Percentiles rank a stretch among this genome's conserved stretches.
Conservation (phyloP, 2,329 filamentous ascomycete genomes). For the Claviceps monticola region DNA sequence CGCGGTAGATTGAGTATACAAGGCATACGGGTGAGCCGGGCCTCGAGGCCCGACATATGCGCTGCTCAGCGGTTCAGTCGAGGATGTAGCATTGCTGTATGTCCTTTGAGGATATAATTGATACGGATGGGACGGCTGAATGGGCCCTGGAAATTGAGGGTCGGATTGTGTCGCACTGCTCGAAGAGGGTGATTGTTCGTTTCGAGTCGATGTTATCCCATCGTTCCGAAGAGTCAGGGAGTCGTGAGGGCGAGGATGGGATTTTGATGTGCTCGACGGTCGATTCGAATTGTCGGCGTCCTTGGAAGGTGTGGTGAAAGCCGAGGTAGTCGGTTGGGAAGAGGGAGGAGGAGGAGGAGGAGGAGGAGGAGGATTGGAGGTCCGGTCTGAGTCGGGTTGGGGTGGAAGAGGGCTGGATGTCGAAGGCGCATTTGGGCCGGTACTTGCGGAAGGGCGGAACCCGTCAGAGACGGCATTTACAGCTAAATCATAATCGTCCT, state of each 20-base stretch:
- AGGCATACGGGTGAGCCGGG: conserved; percentile 71
- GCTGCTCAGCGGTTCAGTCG: conserved; percentile 35
- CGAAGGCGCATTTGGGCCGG: background rate
- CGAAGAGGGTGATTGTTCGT: conserved; percentile 2
- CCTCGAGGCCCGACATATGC: conserved; percentile 46
- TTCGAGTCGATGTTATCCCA: conserved; percentile 21
- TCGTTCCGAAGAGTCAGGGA: conserved; percentile 40
- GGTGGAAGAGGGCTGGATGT: conserved; percentile 12
- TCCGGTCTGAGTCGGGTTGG: conserved; percentile 2
- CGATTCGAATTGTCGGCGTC: conserved; percentile 17
- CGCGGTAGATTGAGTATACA: conserved; percentile 72
- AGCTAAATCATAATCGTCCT: conserved; percentile 29
- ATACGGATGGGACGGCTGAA: conserved; percentile 71
- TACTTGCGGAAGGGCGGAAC: conserved; percentile 24
- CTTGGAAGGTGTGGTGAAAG: conserved; percentile 12
- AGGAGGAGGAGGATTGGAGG: conserved; percentile 7
- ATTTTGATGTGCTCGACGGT: conserved; percentile 43
- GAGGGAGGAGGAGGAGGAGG: too few species aligned
- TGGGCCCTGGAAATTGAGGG: conserved; percentile 55
- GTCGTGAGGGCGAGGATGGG: conserved; percentile 29
- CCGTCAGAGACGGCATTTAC: conserved; percentile 40
- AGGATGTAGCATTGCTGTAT: conserved; percentile 58
- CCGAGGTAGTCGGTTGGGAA: conserved; percentile 9
- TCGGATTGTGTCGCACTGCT: conserved; percentile 26
- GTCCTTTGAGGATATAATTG: conserved; percentile 66